A percentile compares a stretch with the other conserved stretches of the same genome.
phyloP scores from a whole-genome alignment of 176 grass and related monocot genomes.

The Hsuehochloa calcarea region DNA sequence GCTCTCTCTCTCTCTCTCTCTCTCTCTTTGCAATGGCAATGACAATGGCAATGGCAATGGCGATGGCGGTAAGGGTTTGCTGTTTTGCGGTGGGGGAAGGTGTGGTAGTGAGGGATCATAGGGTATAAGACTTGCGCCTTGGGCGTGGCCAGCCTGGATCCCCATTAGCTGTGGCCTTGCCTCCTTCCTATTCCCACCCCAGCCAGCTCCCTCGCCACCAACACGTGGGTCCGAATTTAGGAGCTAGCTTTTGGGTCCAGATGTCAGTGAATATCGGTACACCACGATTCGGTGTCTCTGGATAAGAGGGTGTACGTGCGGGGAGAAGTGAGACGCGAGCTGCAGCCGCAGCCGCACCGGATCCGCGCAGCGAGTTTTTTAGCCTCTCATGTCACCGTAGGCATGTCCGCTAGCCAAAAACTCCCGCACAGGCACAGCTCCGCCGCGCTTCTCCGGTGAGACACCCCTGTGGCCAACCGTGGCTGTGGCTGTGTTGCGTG shows the following conservation, averaged over 20 bases:
- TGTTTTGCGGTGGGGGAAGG: background rate
- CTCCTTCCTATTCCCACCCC: background rate
- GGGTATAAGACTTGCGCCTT: slow-evolving; percentile 18
- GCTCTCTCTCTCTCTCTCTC: background rate
- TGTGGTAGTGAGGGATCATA: slow-evolving; percentile 43
- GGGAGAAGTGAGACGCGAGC: background rate
- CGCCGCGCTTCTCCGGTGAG: too few species aligned
- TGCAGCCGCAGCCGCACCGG: slow-evolving; percentile 31
- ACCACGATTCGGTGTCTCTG: accelerated
- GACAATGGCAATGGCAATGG: slow-evolving; percentile 10
- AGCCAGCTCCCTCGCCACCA: accelerated
- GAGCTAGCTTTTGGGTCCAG: accelerated
- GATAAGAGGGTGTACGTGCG: background rate
- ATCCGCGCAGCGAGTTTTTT: background rate
- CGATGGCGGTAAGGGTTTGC: background rate
- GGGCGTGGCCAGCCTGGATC: slow-evolving; percentile 43
- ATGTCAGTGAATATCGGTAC: background rate
- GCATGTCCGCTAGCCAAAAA: too few species aligned
- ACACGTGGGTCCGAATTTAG: background rate
- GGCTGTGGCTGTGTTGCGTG: too few species aligned
- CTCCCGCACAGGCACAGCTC: too few species aligned
- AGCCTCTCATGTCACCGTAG: too few species aligned
- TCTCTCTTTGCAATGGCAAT: background rate
- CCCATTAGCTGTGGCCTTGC: slow-evolving; percentile 15
- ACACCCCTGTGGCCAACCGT: too few species aligned